phyloP scores from a whole-genome alignment of 768 basidiomycete genomes.

The Suillus subaureus region DNA sequence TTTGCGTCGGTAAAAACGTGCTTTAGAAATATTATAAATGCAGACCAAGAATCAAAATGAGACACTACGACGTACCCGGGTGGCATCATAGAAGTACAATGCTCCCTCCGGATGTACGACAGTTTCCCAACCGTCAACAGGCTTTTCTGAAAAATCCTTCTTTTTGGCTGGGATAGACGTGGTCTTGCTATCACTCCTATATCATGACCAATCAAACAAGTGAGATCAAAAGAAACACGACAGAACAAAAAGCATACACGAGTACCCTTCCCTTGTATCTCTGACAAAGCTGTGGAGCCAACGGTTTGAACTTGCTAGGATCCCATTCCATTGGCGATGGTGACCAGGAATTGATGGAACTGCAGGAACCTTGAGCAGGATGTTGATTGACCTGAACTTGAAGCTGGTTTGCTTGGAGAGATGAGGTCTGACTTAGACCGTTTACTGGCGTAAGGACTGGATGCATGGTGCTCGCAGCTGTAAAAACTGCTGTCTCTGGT shows the following conservation, averaged over 20 bases:
- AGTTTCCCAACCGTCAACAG: not conserved
- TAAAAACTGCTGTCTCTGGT: not conserved
- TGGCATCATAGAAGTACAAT: not conserved
- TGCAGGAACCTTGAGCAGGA: not conserved
- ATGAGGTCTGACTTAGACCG: not conserved
- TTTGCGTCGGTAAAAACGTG: conserved; percentile 11
- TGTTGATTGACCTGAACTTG: not conserved
- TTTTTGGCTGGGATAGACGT: conserved; percentile 3
- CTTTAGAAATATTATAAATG: not conserved
- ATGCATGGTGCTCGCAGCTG: not conserved
- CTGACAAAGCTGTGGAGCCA: not conserved
- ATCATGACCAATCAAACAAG: not conserved
- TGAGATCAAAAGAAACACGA: not conserved
- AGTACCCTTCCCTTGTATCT: not conserved
- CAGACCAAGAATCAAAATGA: not conserved
- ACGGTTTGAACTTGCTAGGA: not conserved
- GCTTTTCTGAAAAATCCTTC: not conserved
- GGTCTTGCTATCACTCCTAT: not conserved
- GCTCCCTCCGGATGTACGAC: conserved; percentile 11
- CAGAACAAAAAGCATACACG: not conserved
- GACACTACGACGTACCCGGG: not conserved
- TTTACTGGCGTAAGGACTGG: not conserved
- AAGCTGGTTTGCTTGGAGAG: not conserved
- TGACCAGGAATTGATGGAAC: not conserved
- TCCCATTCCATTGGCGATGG: not conserved